Base-by-base conservation (phyloP, 768 basidiomycete species). In the Paxillus involutus region DNA sequence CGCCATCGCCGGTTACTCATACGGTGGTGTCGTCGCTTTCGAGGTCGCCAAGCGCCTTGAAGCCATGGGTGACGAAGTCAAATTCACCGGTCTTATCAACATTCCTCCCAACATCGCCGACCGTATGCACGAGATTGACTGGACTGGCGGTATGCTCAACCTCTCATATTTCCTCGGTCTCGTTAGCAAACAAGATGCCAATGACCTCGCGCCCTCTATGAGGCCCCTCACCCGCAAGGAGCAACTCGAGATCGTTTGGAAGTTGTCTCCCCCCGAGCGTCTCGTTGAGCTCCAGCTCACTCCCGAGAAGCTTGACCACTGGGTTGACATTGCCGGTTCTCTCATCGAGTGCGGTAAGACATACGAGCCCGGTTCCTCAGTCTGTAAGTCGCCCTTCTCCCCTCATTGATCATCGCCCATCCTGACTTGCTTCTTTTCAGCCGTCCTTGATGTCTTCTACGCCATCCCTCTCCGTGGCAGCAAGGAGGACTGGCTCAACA, bases 161-260 rank as follows among this genome's bases (percentile, higher is more conserved):
- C 63, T 78, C 36, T 65, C 69, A 49, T 70, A 75, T 61, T 75
- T 78, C 68, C 67, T 78, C 14, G 64, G 69, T 32, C 70, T 78
- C 33, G 44, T 65, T 19, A 55, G 44, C 51, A 70, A 70, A 57
- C 56, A 70, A 7, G 59, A 59, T 14, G 66, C 65, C 10, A 44
- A 56, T 26, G 56, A 63, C 16, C 61, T 68, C 33, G 57, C 57
- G 0, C 66, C 63, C 0, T 9, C 56, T 9, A 36, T 70, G 55
- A 52, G 56, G 37, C 51, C 59, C 0, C 42, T 70, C 44, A 57
- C 61, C 1, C 63, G 61, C 14, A 47, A 52, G 50, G 61, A 68
- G 30, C 67, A 68, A 26, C 61, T 68, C 11, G 66, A 61, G 1
- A 24, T 51, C 0, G 55, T 68, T 14, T 68, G 66, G 68, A 61